Base-by-base conservation (phyloP, 2,329 filamentous ascomycete genomes). In the Calonectria naviculata region DNA sequence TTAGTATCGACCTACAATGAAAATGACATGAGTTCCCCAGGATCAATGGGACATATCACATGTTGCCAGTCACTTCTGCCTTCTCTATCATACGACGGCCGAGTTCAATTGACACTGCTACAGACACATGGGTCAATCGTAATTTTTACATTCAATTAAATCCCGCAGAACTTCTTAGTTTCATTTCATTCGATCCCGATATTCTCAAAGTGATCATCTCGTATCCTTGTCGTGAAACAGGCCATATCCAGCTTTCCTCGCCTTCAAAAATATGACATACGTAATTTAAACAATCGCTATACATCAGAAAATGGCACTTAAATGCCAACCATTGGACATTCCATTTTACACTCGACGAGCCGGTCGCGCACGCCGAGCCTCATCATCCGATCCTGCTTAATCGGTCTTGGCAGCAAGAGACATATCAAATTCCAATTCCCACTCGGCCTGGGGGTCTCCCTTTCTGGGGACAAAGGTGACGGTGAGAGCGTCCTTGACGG, bases 401-500 rank as follows among this genome's bases (percentile, higher is more conserved):
- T 46, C 26, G 49, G 29, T 69, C 24, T 60, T 58, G 0, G 41
- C 28, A 13, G 66, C 66, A n/a, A 72, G 62, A 31, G 70, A 66
- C 62, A 72, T 69, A n/a, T 70, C 36, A 52, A 70, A 76, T 44
- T 76, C 73, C 60, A 76, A 46, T 31, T 76, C 75, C 67, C 69
- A 74, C 13, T 73, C 60, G 0, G 75, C 75, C 61, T 74, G 47
- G 10, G 75, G 52, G 19, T 76, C 75, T 21, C 68, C 72, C 44
- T 76, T 76, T 29, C 75, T 67, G n/a, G 75, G 73, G n/a, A 66
- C 44, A 10, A 76, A 76, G 1, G 52, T 71, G 5, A 76, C 75
- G 7, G 75, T 76, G n/a, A 76, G 61, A 12, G 66, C 74, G 19
- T 76, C 75, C 66, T 76, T 76, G 21, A 76, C 75, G 10, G 75